Evolutionary conservation across 2,329 filamentous ascomycete genomes (phyloP).

Genomic region (Pyrenophora teres): DNA sequence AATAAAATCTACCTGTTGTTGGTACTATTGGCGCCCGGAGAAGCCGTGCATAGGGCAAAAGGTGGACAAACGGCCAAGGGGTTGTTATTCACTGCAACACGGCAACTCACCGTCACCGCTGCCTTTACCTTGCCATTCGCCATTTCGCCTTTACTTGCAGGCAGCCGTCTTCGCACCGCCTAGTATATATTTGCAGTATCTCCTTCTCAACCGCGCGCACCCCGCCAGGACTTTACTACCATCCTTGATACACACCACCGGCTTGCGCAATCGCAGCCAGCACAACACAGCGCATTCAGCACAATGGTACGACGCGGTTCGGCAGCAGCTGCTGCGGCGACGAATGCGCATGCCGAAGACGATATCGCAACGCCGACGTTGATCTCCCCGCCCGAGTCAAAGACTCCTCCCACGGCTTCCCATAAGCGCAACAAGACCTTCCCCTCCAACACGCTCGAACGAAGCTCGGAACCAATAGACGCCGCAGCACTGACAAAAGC

Average conservation of each 20-base stretch:
- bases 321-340: constrained; percentile 19
- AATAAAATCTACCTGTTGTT: constrained; percentile 13
- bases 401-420: constrained; percentile 62
- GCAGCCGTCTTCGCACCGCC: constrained; percentile 4
- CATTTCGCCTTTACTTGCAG: constrained; percentile 11
- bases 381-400: constrained; percentile 62
- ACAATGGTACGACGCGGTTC: constrained; percentile 27
- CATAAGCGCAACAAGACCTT: constrained; percentile 54
- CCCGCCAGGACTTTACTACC: constrained; percentile 2
- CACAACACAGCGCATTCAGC: constrained; percentile 15
- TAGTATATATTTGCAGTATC: neutral
- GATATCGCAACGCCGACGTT: constrained; percentile 52
- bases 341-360: constrained; percentile 24
- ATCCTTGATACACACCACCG: constrained; percentile 2
- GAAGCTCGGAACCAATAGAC: constrained; percentile 61
- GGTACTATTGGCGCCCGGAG: constrained; percentile 14
- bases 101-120: constrained; percentile 23
- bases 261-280: constrained; percentile 2
- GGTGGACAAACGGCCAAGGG: constrained; percentile 19
- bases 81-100: constrained; percentile 16
- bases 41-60: constrained; percentile 16
- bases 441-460: constrained; percentile 32
- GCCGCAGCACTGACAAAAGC: constrained; percentile 64
- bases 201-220: neutral
- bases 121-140: constrained; percentile 15